phyloP scores from a whole-genome alignment of 176 grass and related monocot genomes.

The Bonia amplexicaulis region DNA sequence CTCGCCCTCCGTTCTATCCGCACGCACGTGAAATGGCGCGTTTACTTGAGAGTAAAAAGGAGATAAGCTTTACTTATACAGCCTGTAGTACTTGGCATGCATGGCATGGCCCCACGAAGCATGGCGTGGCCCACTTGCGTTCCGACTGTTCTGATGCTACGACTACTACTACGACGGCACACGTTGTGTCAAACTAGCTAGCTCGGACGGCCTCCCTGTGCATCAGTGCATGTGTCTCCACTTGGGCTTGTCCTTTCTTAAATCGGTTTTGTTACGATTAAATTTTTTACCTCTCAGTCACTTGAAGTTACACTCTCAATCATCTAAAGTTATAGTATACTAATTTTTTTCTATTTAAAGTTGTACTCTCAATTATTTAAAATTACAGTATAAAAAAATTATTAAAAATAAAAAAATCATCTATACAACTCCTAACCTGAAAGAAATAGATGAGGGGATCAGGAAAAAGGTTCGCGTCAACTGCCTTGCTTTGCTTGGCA shows the following conservation, averaged over 20 bases:
- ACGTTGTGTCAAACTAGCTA: not conserved
- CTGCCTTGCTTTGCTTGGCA: constrained; percentile 3
- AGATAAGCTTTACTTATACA: not conserved
- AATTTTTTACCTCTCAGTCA: no score
- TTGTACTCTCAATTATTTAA: no score
- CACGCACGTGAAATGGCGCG: constrained; percentile 41
- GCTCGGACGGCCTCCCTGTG: not conserved
- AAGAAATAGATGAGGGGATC: constrained; percentile 30
- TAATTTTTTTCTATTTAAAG: no score
- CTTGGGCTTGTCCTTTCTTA: constrained; percentile 30
- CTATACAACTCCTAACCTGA: no score
- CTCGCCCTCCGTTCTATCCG: constrained; percentile 1
- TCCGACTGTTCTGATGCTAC: constrained; percentile 19
- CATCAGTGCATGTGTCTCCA: constrained; percentile 22
- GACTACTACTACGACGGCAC: not conserved
- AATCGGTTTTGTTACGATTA: no score
- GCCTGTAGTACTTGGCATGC: not conserved
- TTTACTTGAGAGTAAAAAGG: constrained; percentile 1
- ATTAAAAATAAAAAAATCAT: no score
- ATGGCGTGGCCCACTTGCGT: not conserved
- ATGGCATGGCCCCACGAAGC: not conserved
- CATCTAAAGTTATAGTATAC: no score
- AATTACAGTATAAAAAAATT: no score
- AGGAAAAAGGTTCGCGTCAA: constrained; percentile 38
- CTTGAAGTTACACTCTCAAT: no score